Base-by-base conservation (phyloP, 306 rosid genomes). In the Abrus pulchellus region DNA sequence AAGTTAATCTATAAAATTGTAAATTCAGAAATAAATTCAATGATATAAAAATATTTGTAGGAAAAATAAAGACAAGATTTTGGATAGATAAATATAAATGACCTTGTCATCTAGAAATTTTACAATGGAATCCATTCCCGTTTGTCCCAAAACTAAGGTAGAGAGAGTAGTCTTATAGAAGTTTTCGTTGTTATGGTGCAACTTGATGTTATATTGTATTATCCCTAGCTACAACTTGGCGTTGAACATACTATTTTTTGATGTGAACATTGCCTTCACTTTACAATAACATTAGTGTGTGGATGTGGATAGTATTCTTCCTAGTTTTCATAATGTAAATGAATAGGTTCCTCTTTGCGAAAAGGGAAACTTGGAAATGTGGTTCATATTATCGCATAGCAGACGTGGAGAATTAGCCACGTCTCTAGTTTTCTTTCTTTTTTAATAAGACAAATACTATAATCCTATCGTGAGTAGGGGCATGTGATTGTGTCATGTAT, bases 361-460 rank as follows among this genome's bases (percentile, higher is more conserved):
- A 76, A 81, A 62, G 41, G 63, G 53, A 76, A 84, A 72, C 68
- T 7, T 50, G 8, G 0, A 80, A 71, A 43, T 84, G 88, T 66
- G 89, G 91, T 72, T 80, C 81, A 61, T 78, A 76, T 87, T 52
- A 80, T 84, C 79, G 9, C 66, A 83, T 57, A 92, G 81, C 62
- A 84, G 76, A 79, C 86, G 83, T 63, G 74, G 83, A 90, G 83
- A 86, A 89, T 85, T 62, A 60, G 89, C 93, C 97, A 90, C 97
- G 94, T 90, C 88, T 67, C 60, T 72, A 0, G 7, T 52, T 66
- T 50, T 59, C 49, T 38, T 47, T 69, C 28, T 50, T 8, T 74
- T 12, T 68, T 38, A 63, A 53, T 45, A 63, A 71, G 80, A 79
- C 80, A 74, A 73, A 73, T 62, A 48, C 44, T 28, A 47, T 48